Evolutionary conservation across 805 yeast genomes (phyloP), one percentile per base, ranked within the genome.

Genomic region (Candida rishiriensis): DNA sequence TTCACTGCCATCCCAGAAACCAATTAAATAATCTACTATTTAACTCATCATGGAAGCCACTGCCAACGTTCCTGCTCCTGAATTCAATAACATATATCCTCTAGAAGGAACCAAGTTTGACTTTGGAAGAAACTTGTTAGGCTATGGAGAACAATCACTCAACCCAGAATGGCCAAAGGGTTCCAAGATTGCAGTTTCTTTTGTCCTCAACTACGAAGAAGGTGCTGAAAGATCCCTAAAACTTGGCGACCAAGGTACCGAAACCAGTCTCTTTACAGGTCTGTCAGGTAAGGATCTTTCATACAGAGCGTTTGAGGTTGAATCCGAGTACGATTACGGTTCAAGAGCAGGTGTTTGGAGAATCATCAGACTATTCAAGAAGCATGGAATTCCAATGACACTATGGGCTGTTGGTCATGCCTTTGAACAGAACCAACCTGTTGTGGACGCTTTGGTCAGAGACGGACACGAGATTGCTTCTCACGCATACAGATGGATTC

Each of bases 391-490:
- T 44, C 61, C 60, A 39, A 56, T 67, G 51, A 67, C 72, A 9
- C 57, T 65, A 7, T 66, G 61, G 46, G 72, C 66, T 26, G 71
- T 68, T 41, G 72, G 69, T 10, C 66, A 65, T 39, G 72, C 72
- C n/a, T 56, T 68, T 29, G 64, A 59, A 40, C 52, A 54, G 41
- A 57, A 64, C 38, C 63, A 62, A 8, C 63, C 52, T 13, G 65
- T 64, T 10, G 69, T 62, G 16, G 56, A 57, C 31, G 71, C 69
- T 1, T 57, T 65, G 42, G 62, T 59, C 29, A 59, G 65, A 38
- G 69, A 57, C 29, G 72, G 71, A 12, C 69, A 64, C 50, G 71
- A 68, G 46, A 64, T 68, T 36, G 70, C 68, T 13, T 63, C 66
- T 16, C 72, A 68, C 43, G 68, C 67, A 12, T 58, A 60, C 44